A percentile compares a stretch with the other conserved stretches of the same genome.
phyloP scores from a whole-genome alignment of 2,329 filamentous ascomycete species.

The Xylaria sp. region DNA sequence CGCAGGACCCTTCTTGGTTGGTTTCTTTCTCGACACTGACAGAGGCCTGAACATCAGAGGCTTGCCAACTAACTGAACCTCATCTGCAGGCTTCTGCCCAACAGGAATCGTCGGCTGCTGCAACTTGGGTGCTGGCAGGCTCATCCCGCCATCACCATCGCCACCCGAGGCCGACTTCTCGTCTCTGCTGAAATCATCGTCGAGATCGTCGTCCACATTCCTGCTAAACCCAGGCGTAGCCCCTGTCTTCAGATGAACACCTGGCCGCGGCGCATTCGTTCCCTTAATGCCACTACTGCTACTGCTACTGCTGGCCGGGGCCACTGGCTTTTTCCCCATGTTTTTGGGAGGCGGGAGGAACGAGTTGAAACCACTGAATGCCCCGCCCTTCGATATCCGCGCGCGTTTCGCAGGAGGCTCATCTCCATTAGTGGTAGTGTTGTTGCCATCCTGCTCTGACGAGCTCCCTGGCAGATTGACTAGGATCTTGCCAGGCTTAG shows the following conservation, averaged over 20 bases:
- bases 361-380: slow-evolving; percentile 85
- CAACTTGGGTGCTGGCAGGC: slow-evolving; percentile 56
- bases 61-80: slow-evolving; percentile 78
- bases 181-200: slow-evolving; percentile 38
- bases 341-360: slow-evolving; percentile 87
- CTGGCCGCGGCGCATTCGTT: slow-evolving; percentile 58
- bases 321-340: slow-evolving; percentile 52
- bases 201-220: slow-evolving; percentile 52
- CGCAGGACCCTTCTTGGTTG: slow-evolving; percentile 72
- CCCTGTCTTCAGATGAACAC: slow-evolving; percentile 83
- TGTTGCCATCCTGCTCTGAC: slow-evolving; percentile 47
- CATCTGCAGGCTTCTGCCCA: slow-evolving; percentile 67
- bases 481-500: slow-evolving; percentile 84
- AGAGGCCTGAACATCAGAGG: slow-evolving; percentile 89
- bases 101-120: slow-evolving; percentile 62
- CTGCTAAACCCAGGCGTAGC: slow-evolving; percentile 84
- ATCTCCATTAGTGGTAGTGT: slow-evolving; percentile 51
- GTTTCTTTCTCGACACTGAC: slow-evolving; percentile 81
- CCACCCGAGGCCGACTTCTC: slow-evolving; percentile 35
- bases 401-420: slow-evolving; percentile 77
- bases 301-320: slow-evolving; percentile 46
- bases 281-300: slow-evolving; percentile 45
- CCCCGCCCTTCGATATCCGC: slow-evolving; percentile 63
- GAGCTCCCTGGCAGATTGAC: slow-evolving; percentile 75
- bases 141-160: slow-evolving; percentile 37